Percentiles rank a stretch among this genome's conserved stretches.
phyloP scores from a whole-genome alignment of 768 basidiomycete genomes.

The Amanita rubescens region DNA sequence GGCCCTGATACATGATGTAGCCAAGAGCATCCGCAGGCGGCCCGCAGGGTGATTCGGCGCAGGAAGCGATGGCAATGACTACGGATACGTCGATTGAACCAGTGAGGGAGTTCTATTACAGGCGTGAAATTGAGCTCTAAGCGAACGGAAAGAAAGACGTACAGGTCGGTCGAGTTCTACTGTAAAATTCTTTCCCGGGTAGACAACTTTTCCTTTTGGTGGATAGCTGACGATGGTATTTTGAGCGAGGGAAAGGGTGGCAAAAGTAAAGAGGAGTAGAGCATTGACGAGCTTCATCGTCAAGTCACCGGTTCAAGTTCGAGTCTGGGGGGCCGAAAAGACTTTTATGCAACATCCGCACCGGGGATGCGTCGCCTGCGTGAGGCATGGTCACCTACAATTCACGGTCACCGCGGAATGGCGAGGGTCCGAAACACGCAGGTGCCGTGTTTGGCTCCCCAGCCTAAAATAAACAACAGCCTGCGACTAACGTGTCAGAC shows the following conservation, averaged over 20 bases:
- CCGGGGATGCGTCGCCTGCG: too few species aligned
- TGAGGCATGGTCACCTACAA: too few species aligned
- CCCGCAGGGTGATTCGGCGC: constrained; percentile 16
- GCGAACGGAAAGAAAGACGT: constrained; percentile 12
- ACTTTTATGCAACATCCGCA: too few species aligned
- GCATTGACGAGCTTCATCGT: not conserved
- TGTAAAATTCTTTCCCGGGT: constrained; percentile 28
- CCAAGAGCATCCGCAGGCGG: constrained; percentile 26
- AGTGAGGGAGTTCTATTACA: constrained; percentile 28
- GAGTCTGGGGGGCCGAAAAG: too few species aligned
- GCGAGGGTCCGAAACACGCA: too few species aligned
- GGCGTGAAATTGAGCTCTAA: not conserved
- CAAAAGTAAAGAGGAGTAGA: constrained; percentile 11
- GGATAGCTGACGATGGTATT: constrained; percentile 33
- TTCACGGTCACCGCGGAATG: too few species aligned
- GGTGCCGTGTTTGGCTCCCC: too few species aligned
- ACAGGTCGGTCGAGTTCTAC: constrained; percentile 45
- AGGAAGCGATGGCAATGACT: constrained; percentile 36
- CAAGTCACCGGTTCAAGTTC: too few species aligned
- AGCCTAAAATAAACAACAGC: too few species aligned
- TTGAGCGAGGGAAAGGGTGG: constrained; percentile 33
- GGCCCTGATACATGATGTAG: constrained; percentile 39
- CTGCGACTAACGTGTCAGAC: too few species aligned
- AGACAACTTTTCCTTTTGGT: constrained; percentile 23
- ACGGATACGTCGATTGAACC: constrained; percentile 37